Evolutionary conservation across 352 stramenopile genomes (phyloP).

Genomic region (Phytophthora crassamura): DNA sequence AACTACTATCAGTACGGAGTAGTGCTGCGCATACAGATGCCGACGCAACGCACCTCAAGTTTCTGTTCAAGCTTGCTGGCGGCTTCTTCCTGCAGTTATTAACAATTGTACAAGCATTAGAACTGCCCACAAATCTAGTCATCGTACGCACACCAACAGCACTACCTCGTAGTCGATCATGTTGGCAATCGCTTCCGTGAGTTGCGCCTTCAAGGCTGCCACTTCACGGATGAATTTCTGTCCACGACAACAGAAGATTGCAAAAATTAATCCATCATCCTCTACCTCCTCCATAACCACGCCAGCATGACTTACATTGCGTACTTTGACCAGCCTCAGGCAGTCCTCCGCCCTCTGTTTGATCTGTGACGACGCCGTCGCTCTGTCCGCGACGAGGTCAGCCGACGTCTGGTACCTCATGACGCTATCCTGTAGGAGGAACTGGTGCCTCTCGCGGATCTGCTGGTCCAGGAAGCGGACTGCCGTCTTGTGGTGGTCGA

Average conservation of each 20-base stretch:
- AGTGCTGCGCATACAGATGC: too few relatives aligned
- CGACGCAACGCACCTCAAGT: conserved; percentile 54
- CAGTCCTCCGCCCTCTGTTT: conserved; percentile 69
- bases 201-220: conserved; percentile 55
- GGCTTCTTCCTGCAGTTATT: conserved; percentile 50
- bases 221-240: conserved; percentile 78
- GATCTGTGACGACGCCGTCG: conserved; percentile 48
- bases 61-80: conserved; percentile 74
- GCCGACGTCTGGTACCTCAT: conserved; percentile 57
- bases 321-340: conserved; percentile 73
- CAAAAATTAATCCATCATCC: not conserved
- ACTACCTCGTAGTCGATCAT: conserved; percentile 77
- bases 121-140: too few relatives aligned
- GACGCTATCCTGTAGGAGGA: conserved; percentile 55
- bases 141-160: not conserved
- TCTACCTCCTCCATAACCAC: not conserved
- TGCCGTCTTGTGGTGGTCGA: conserved; percentile 76
- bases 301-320: conserved; percentile 63
- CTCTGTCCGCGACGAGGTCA: conserved; percentile 63
- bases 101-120: not conserved
- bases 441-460: conserved; percentile 65
- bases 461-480: conserved; percentile 70
- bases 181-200: conserved; percentile 53
- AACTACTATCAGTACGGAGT: conserved; percentile 3
- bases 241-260: conserved; percentile 11